phyloP scores from a whole-genome alignment of 495 filamentous ascomycete species.

The Penicillium maclennaniae region DNA sequence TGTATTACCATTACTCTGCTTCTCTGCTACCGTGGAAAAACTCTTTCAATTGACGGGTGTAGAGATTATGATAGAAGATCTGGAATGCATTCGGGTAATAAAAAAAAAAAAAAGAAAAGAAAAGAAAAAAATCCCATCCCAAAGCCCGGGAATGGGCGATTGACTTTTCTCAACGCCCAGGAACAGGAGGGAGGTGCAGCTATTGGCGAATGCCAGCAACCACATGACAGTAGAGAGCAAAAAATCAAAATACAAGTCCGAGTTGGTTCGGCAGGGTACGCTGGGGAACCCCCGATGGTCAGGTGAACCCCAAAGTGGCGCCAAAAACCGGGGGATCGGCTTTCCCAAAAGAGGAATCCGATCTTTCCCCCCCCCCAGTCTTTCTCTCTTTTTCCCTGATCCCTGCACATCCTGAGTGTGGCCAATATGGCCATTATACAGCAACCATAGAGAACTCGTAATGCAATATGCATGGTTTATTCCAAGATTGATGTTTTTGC shows the following conservation, averaged over 20 bases:
- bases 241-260: background rate
- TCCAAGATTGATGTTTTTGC: background rate
- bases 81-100: background rate
- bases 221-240: constrained; percentile 1
- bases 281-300: constrained; percentile 4
- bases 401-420: background rate
- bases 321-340: constrained; percentile 11
- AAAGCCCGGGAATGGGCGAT: background rate
- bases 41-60: background rate
- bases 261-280: background rate
- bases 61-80: background rate
- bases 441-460: background rate
- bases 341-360: constrained; percentile 24
- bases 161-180: background rate
- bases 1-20: background rate
- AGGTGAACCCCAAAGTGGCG: constrained; percentile 6
- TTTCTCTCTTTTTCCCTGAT: background rate
- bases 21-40: background rate
- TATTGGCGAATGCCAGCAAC: background rate
- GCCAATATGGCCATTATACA: background rate
- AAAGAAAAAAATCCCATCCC: background rate
- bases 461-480: background rate
- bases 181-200: background rate
- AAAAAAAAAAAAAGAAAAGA: background rate
- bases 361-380: constrained; percentile 8